Evolutionary conservation across 148 eudicot genomes (phyloP).

Genomic region (Talinum fruticosum): DNA sequence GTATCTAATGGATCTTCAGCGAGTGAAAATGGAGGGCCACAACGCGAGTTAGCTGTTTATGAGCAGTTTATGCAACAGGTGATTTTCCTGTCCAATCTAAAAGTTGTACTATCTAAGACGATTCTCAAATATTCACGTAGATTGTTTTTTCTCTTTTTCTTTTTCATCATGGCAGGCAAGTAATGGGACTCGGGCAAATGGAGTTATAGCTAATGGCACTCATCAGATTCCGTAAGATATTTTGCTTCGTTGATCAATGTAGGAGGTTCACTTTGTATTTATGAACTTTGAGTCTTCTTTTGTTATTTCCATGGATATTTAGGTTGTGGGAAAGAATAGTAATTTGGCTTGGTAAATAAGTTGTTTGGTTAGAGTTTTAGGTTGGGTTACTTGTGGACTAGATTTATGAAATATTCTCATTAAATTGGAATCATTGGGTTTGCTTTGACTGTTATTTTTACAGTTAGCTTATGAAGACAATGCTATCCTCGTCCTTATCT

Average conservation of each 20-base stretch:
- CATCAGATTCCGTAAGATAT: slow-evolving; percentile 49
- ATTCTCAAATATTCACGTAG: not conserved
- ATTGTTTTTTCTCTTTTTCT: not conserved
- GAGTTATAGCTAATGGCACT: slow-evolving; percentile 30
- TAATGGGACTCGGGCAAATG: slow-evolving; percentile 45
- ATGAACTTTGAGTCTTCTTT: not conserved
- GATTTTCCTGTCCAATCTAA: slow-evolving; percentile 1
- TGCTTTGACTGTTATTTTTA: too few relatives aligned
- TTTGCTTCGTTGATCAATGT: not conserved
- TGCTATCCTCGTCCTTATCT: too few relatives aligned
- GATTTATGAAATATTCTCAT: too few relatives aligned
- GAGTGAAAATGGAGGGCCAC: slow-evolving; percentile 39
- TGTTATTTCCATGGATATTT: not conserved
- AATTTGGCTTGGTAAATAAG: not conserved
- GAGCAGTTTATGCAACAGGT: slow-evolving; percentile 84
- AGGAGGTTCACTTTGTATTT: not conserved
- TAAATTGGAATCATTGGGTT: too few relatives aligned
- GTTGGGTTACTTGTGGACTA: too few relatives aligned
- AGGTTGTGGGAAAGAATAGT: not conserved
- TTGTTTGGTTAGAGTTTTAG: too few relatives aligned
- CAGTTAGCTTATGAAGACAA: not conserved
- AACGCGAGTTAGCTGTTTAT: slow-evolving; percentile 73
- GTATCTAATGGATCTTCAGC: slow-evolving; percentile 35
- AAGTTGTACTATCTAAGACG: not conserved
- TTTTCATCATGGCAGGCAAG: slow-evolving; percentile 32